Evolutionary conservation across 495 filamentous ascomycete species (phyloP), one percentile per base, ranked within the genome.

Genomic region (Emericellopsis terricola): DNA sequence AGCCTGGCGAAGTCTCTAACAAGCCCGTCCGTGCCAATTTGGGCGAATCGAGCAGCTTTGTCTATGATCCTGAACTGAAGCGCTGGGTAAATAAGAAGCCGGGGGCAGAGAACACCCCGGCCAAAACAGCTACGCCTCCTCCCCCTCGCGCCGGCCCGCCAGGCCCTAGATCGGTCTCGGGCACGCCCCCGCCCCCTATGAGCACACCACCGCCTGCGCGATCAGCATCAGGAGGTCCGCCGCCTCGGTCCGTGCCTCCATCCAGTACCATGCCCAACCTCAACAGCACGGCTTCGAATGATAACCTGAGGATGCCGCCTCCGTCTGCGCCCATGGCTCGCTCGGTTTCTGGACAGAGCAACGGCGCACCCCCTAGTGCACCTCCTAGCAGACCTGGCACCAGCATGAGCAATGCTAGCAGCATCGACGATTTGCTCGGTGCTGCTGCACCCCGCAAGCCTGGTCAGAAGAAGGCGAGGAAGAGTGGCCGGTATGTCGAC

Each of bases 61-160:
- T 84, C 42, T 99, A 87, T 41, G 91, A 99, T 52, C 76, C 81
- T 3, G 81, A 93, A 15, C 65, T 93, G 36, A 91, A 91, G 64
- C 82, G 87, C 48, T 99, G 91, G 91, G 70, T 99, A 55, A 94
- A 99, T 55, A 94, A 94, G 62, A 94, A 94, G 49, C 76, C 73
- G 11, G 60, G 73, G 13, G 52, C 60, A n/a, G 63, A 65, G 29
- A 59, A 62, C 17, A 52, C 52, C 17, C 49, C 47, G 31, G 46
- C 54, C 23, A 65, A 67, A 30, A 53, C 57, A 28, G 47, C 53
- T 10, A 59, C 64, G 1, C 61, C 65, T 1, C 67, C 67, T 0
- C 67, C 67, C 6, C 67, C 41, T 24, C 36, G 46, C 23, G 33
- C 33, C 7, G 41, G 56, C 37, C n/a, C n/a, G n/a, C n/a, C n/a